Conservation (phyloP, 495 filamentous ascomycete genomes). For the Emericellopsis terricola region DNA sequence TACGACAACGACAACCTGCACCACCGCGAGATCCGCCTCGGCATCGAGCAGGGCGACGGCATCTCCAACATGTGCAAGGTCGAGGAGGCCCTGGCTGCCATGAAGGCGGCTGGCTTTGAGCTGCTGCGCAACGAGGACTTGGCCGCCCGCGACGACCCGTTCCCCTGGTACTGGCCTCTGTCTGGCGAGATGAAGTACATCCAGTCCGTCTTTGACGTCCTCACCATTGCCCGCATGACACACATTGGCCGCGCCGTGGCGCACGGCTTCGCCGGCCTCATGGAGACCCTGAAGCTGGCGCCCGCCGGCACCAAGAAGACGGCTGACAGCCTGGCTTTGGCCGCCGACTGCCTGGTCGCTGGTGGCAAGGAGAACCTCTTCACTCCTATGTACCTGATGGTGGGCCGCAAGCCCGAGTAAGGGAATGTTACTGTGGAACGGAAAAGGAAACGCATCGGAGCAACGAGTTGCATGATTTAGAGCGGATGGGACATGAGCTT, state of each 20-base stretch:
- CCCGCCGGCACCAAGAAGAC: slow-evolving; percentile 89
- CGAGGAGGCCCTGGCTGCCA: slow-evolving; percentile 64
- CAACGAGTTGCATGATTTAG: too few species aligned
- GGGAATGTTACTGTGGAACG: too few species aligned
- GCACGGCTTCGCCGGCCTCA: slow-evolving; percentile 61
- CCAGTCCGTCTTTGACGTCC: slow-evolving; percentile 57
- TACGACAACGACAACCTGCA: slow-evolving; percentile 81
- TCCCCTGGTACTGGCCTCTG: slow-evolving; percentile 94
- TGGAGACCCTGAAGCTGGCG: slow-evolving; percentile 60
- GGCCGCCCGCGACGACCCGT: slow-evolving; percentile 55
- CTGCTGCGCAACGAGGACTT: slow-evolving; percentile 79
- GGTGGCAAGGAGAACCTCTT: slow-evolving; percentile 88
- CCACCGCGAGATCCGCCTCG: slow-evolving; percentile 82
- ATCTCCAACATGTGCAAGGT: slow-evolving; percentile 95
- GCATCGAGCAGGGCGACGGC: slow-evolving; percentile 91
- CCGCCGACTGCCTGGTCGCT: slow-evolving; percentile 74
- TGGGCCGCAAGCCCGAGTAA: slow-evolving; percentile 68
- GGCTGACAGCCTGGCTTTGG: slow-evolving; percentile 68
- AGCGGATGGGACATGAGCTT: too few species aligned
- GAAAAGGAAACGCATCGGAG: too few species aligned
- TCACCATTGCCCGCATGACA: slow-evolving; percentile 83
- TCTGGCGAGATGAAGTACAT: slow-evolving; percentile 66
- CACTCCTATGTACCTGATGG: slow-evolving; percentile 99
- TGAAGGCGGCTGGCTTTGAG: slow-evolving; percentile 80
- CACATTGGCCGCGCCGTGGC: slow-evolving; percentile 56